Conservation (phyloP, 352 stramenopile genomes). For the Globisporangium paroecandrum region DNA sequence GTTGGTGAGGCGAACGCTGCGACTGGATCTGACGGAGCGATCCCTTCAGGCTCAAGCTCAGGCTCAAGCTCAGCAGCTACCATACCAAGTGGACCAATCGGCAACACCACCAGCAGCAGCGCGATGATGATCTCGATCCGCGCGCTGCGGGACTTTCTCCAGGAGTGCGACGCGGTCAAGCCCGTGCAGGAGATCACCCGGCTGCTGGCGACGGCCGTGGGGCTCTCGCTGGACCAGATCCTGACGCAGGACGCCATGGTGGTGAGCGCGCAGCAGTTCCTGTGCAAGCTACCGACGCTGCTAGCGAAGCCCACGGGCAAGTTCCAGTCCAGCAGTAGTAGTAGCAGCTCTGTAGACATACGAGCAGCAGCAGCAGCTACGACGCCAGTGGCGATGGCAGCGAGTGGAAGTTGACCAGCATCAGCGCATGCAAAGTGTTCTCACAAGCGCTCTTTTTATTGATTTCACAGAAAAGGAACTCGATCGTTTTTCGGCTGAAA, state of each 20-base stretch:
- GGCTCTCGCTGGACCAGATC: constrained; percentile 43
- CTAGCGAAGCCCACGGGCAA: constrained; percentile 46
- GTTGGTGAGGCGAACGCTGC: neutral
- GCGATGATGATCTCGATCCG: constrained; percentile 56
- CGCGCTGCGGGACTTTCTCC: constrained; percentile 36
- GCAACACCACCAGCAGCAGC: neutral
- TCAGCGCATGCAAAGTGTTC: no score
- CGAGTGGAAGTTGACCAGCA: no score
- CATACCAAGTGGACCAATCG: neutral
- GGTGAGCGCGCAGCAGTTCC: constrained; percentile 38
- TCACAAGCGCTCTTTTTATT: no score
- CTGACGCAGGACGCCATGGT: constrained; percentile 60
- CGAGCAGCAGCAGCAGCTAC: neutral
- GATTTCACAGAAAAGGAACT: no score
- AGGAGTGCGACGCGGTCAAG: constrained; percentile 47
- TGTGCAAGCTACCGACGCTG: constrained; percentile 39
- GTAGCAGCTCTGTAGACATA: no score
- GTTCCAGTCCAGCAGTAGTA: constrained; percentile 11
- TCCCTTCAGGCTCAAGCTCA: neutral
- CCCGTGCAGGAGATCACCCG: constrained; percentile 48
- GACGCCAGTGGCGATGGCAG: neutral
- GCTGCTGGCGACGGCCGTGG: constrained; percentile 30
- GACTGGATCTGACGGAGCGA: neutral
- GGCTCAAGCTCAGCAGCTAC: neutral
- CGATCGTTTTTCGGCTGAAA: no score